Base-by-base conservation (phyloP, 352 stramenopile genomes). In the Phytophthora macrochlamydospora region DNA sequence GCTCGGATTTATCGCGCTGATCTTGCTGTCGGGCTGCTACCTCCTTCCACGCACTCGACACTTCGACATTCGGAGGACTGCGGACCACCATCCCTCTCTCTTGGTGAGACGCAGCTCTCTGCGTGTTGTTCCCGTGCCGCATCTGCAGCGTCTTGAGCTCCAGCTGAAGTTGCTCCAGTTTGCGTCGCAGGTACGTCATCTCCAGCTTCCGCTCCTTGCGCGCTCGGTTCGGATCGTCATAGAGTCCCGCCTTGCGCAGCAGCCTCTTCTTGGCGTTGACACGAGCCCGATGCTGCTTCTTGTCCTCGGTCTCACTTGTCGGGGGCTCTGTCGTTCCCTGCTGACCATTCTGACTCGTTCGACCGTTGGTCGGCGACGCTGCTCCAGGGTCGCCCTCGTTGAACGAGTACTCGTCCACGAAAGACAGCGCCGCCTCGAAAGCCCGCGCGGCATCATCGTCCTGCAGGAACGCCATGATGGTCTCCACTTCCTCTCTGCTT, bases 121-220 rank as follows among this genome's bases (percentile, higher is more conserved):
- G 44, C 31, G 33, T 24, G 12, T 40, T 5, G 24, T 30, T 11
- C 13, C 0, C 14, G 8, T 7, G 14, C 7, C 40, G 51, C 29
- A 5, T 48, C 49, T 71, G 56, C 44, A 78, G 28, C 57, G 65
- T 65, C 45, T 59, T 45, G 11, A 83, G 62, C 46, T 76, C 68
- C 35, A 68, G 57, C 52, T 83, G 61, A 31, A 83, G 51, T 43
- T 80, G 71, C 40, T 65, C 51, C 13, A 83, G 65, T 28, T 76
- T 78, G 28, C 60, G 61, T 2, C 59, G 64, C 18, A 83, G 49
- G 48, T 68, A 83, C 38, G 72, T 67, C 50, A 80, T 71, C 56
- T 83, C 71, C 12, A 80, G 65, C 40, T 70, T 75, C 29, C 74
- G 68, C 48, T 77, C 71, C 57, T 82, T 76, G n/a, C 74, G 45